phyloP scores from a whole-genome alignment of 805 yeast genomes.

The Schwanniomyces occidentalis region DNA sequence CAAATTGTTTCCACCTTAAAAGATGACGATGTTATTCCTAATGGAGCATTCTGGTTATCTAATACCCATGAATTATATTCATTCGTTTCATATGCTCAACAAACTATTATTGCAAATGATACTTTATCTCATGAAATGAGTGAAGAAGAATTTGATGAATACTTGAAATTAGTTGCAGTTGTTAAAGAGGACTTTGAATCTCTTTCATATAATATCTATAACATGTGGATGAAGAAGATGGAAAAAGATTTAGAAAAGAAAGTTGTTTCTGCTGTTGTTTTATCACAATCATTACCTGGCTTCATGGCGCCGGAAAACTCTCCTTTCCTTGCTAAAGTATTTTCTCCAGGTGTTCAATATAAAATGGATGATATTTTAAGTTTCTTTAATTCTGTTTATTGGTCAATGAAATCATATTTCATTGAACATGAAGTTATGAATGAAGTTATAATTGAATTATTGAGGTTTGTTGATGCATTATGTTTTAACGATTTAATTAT shows the following conservation, averaged over 20 bases:
- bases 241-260: conserved; percentile 87
- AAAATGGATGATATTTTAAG: conserved; percentile 94
- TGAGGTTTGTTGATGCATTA: conserved; percentile 84
- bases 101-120: conserved; percentile 85
- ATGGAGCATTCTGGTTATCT: conserved; percentile 97
- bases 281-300: conserved; percentile 95
- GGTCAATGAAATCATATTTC: conserved; percentile 90
- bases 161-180: conserved; percentile 82
- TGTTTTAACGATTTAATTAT: conserved; percentile 94
- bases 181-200: conserved; percentile 94
- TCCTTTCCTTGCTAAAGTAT: conserved; percentile 81
- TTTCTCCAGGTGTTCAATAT: conserved; percentile 67
- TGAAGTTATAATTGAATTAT: conserved; percentile 78
- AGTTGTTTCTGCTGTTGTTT: conserved; percentile 91
- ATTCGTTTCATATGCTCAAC: conserved; percentile 91
- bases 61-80: conserved; percentile 95
- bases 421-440: conserved; percentile 82
- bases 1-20: conserved; percentile 73
- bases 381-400: conserved; percentile 84
- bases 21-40: conserved; percentile 84
- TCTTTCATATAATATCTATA: conserved; percentile 88
- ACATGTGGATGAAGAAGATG: conserved; percentile 95
- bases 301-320: conserved; percentile 83
- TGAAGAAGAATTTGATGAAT: conserved; percentile 86
- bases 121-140: conserved; percentile 80